Evolutionary conservation across 2,329 filamentous ascomycete genomes (phyloP).

Genomic region (Cercospora nicotianae): DNA sequence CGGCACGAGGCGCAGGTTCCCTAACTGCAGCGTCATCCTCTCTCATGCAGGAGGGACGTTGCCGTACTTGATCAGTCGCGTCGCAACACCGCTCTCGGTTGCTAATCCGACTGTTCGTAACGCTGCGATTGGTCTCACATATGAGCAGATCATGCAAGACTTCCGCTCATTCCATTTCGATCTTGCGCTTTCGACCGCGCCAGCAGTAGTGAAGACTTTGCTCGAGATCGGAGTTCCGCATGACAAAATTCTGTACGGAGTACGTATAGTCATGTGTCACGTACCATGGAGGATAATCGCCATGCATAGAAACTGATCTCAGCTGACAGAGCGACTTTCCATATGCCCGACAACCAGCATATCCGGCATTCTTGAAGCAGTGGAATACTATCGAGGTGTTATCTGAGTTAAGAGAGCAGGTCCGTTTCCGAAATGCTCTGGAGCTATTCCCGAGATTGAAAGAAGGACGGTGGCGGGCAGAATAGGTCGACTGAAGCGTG

Average conservation of each 20-base stretch:
- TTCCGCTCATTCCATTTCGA: not conserved
- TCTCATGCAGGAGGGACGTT: not conserved
- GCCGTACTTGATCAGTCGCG: not conserved
- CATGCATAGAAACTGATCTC: not conserved
- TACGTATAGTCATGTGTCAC: not conserved
- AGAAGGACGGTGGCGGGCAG: not conserved
- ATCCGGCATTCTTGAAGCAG: not conserved
- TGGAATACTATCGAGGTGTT: not conserved
- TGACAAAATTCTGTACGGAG: not conserved
- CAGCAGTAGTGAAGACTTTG: not conserved
- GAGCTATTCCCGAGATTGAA: not conserved
- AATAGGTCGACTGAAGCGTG: not conserved
- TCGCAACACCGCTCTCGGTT: not conserved
- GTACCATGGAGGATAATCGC: not conserved
- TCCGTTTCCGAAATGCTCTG: not conserved
- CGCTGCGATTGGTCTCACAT: not conserved
- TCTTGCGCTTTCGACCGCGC: not conserved
- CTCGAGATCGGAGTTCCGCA: not conserved
- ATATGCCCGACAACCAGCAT: not conserved
- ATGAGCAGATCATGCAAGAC: not conserved
- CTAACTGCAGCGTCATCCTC: not conserved
- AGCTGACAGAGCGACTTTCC: not conserved
- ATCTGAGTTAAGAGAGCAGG: not conserved
- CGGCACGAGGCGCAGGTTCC: not conserved
- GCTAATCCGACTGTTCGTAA: not conserved